Base-by-base conservation (phyloP, 805 yeast species). In the Pichia membranifaciens region DNA sequence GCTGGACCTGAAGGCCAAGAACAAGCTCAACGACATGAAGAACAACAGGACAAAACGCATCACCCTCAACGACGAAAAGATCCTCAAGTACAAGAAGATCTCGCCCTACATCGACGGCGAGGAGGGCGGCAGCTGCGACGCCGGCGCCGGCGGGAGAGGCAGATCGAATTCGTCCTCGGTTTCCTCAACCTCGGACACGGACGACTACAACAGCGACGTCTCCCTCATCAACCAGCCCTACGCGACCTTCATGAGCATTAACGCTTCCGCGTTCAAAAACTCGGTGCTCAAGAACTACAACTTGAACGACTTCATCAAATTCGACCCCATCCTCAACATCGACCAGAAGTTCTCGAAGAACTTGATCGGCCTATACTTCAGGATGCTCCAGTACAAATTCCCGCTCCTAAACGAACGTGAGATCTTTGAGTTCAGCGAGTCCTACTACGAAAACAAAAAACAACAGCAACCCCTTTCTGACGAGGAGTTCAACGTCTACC, bases 401-500 rank as follows among this genome's bases (percentile, higher is more conserved):
- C 84, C 84, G 0, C 52, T 79, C 28, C 58, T 79, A 28, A 75
- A 74, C 54, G 82, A 78, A 57, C 65, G 66, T 29, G 82, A 76
- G 45, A 71, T 78, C 20, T 65, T 72, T 36, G 65, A 66, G 25
- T 78, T 78, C 52, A 79, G 77, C 59, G 70, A 70, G 48, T 72
- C 72, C 22, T 78, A 74, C 49, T 73, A 71, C 37, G 56, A 60
- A n/a, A 61, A 64, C 29, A 49, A 31, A n/a, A 32, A 33, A 29
- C 13, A 10, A 10, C 33, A 29, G 15, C 15, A 12, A 17, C 16
- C 16, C 6, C 20, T 17, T 8, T 9, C 8, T 8, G 21, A 35
- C 15, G 50, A 62, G 10, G 65, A 67, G 21, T 37, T 20, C n/a
- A 70, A 71, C 45, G 67, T 70, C 33, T 77, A 72, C 58, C 78